A percentile compares a stretch with the other conserved stretches of the same genome.
Conservation (phyloP, 1,284 basidiomycete species). For the Sphaerobolus stellatus region DNA sequence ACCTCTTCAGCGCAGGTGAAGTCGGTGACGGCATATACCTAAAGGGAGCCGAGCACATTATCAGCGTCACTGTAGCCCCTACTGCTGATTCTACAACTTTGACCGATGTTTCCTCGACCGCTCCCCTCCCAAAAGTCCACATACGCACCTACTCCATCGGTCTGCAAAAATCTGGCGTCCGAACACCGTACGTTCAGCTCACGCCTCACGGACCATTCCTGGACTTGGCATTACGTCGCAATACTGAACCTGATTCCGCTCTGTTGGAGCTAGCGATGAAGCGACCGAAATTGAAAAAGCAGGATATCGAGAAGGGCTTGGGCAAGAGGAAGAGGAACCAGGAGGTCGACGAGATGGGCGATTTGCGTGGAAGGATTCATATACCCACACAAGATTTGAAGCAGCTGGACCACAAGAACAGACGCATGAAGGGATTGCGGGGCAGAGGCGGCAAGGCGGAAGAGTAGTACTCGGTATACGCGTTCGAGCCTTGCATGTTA, state of each 20-base stretch:
- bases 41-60: constrained; percentile 87
- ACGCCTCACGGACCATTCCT: constrained; percentile 90
- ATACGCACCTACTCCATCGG: constrained; percentile 85
- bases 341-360: constrained; percentile 98
- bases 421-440: constrained; percentile 89
- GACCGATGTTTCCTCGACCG: constrained; percentile 19
- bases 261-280: constrained; percentile 79
- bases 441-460: no score
- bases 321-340: constrained; percentile 93
- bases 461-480: no score
- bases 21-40: constrained; percentile 83
- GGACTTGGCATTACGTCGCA: constrained; percentile 79
- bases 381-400: constrained; percentile 86
- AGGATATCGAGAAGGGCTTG: constrained; percentile 81
- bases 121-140: constrained; percentile 78
- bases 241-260: constrained; percentile 75
- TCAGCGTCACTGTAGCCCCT: constrained; percentile 80
- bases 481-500: no score
- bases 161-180: constrained; percentile 73
- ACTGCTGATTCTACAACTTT: constrained; percentile 39
- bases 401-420: constrained; percentile 69
- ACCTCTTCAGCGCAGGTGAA: constrained; percentile 87
- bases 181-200: constrained; percentile 79
- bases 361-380: constrained; percentile 89
- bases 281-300: constrained; percentile 80